These are phyloP conservation scores for Elsinoe ampelina DNA, from an alignment of 2,329 filamentous ascomycete genomes.

Conservation along the genomic window DNA sequence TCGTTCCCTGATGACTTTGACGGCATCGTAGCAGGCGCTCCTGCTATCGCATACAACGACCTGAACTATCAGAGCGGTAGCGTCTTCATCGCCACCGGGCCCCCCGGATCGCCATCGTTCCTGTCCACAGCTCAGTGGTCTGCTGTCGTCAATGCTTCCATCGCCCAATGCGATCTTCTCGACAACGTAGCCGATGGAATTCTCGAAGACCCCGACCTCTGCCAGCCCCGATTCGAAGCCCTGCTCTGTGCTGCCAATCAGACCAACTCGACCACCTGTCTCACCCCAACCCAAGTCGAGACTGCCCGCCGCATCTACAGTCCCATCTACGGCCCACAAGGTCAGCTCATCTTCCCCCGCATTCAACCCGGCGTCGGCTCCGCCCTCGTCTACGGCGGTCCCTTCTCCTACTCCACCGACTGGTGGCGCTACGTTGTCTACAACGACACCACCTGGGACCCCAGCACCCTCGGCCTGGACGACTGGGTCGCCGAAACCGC, in stretches of 20 bases:
- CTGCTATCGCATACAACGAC: constrained; percentile 37
- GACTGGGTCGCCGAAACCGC: constrained; percentile 36
- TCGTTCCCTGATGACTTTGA: constrained; percentile 31
- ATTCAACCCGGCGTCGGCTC: constrained; percentile 42
- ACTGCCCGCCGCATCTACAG: constrained; percentile 37
- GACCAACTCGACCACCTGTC: constrained; percentile 28
- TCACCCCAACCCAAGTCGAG: constrained; percentile 36
- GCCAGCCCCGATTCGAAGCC: constrained; percentile 33
- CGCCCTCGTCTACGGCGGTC: constrained; percentile 33
- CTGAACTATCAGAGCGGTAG: constrained; percentile 36
- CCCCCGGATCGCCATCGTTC: constrained; percentile 32
- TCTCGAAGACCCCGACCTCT: constrained; percentile 38
- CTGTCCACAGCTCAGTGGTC: constrained; percentile 33
- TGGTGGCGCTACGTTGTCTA: constrained; percentile 44
- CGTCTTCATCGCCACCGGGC: constrained; percentile 35
- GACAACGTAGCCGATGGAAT: constrained; percentile 43
- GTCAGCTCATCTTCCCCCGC: constrained; percentile 41
- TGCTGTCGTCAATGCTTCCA: constrained; percentile 34
- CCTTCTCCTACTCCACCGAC: constrained; percentile 27
- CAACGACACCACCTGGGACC: constrained; percentile 36
- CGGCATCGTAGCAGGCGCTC: constrained; percentile 33
- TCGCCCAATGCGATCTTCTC: constrained; percentile 42
- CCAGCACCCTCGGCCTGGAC: constrained; percentile 28
- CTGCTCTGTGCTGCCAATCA: constrained; percentile 30
- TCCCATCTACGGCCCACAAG: constrained; percentile 34